phyloP scores from a whole-genome alignment of 75 land plant genomes.

The Sequoia sempervirens region DNA sequence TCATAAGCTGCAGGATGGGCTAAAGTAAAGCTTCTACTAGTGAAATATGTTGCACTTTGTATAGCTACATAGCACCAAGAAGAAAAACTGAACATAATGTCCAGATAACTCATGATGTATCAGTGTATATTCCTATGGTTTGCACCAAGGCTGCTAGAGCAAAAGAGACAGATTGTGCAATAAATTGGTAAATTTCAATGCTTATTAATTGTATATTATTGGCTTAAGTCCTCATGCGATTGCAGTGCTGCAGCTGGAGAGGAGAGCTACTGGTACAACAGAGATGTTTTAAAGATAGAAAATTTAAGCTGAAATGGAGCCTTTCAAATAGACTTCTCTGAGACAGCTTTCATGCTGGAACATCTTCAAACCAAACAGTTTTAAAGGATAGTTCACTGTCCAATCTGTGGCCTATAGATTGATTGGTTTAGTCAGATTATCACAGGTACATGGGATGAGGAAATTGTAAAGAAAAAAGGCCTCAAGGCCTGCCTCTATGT shows the following conservation, averaged over 20 bases:
- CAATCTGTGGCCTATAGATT: neutral
- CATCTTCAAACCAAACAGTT: conserved; percentile 5
- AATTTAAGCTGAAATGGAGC: neutral
- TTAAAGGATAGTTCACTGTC: neutral
- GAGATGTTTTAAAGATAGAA: neutral
- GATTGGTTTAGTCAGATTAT: neutral
- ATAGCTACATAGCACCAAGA: neutral
- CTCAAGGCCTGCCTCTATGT: neutral
- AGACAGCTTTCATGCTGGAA: neutral
- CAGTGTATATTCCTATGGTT: conserved; percentile 7
- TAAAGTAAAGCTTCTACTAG: neutral
- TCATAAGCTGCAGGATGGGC: neutral
- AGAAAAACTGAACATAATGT: neutral
- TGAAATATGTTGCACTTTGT: conserved; percentile 2
- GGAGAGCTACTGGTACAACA: neutral
- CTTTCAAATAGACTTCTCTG: neutral
- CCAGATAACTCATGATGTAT: neutral
- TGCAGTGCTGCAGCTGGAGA: neutral
- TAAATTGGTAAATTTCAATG: conserved; percentile 7
- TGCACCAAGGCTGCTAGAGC: neutral
- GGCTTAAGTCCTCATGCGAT: neutral
- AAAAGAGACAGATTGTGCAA: conserved; percentile 4
- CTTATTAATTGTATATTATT: conserved; percentile 3
- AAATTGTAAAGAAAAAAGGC: neutral
- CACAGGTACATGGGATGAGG: neutral